Base-by-base conservation (phyloP, 306 rosid species). In the Castanea mollissima region DNA sequence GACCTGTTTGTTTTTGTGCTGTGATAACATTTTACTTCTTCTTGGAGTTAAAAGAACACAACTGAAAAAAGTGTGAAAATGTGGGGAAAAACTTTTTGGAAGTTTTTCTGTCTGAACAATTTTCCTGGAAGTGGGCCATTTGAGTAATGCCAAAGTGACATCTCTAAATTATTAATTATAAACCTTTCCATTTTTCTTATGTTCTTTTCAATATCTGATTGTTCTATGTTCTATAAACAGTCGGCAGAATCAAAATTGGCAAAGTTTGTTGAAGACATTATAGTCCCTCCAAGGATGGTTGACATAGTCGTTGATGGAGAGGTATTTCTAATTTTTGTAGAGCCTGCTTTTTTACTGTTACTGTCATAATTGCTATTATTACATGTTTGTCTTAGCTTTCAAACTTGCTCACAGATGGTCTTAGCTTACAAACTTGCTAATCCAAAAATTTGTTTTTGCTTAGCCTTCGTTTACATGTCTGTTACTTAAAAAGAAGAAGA, bases 211-310 rank as follows among this genome's bases (percentile, higher is more conserved):
- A 49, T 12, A 49, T 49, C 12, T 49, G 54, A 49, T 49, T 49
- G 54, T 49, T 49, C 54, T 73, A 27, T 78, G 81, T 76, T 86
- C 55, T 15, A 60, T 75, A 55, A 76, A 86, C 78, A 94, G 99
- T 96, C 91, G 70, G 96, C 99, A 67, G 99, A 95, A 82, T 91
- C 96, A 83, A 95, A 90, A 56, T 80, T 95, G 90, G 97, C 99
- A 25, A 93, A 90, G 78, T 95, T 95, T 85, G 99, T 95, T 5
- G 99, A 93, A 89, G 99, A 95, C 87, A 90, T 95, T 74, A 91
- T 95, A 58, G 90, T 95, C 76, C 98, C 99, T 82, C 99, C 99
- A 80, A 93, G 96, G 82, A 95, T 95, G 97, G 93, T 95, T 64
- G 97, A 95, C 86, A 78, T 95, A 76, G 86, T 93, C 76, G 91